These are phyloP conservation scores for Hypoxylon subgilvum DNA, from an alignment of 495 filamentous ascomycete genomes.

Conservation along the genomic window DNA sequence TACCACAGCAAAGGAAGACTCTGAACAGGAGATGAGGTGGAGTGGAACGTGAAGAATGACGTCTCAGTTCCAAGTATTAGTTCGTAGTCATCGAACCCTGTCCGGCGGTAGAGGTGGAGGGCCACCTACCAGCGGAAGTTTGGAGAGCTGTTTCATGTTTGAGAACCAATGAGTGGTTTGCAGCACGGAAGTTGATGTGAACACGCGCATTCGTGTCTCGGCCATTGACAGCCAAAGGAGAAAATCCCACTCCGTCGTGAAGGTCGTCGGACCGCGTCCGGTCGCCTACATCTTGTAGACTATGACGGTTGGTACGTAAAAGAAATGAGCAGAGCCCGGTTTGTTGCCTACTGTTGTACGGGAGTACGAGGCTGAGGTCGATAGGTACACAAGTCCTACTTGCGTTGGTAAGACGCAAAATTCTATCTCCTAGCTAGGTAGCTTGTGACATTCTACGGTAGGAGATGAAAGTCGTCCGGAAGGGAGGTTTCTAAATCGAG, in stretches of 20 bases:
- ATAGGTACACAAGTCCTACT: slow-evolving; percentile 14
- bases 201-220: slow-evolving; percentile 37
- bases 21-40: not conserved
- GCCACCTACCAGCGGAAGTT: slow-evolving; percentile 3
- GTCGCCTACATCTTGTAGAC: not conserved
- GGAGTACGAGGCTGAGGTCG: slow-evolving; percentile 9
- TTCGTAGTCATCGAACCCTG: slow-evolving; percentile 22
- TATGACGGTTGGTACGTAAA: slow-evolving; percentile 9
- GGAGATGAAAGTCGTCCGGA: too few species aligned
- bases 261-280: slow-evolving; percentile 26
- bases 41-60: slow-evolving; percentile 32
- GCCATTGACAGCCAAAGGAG: slow-evolving; percentile 27
- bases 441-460: not conserved
- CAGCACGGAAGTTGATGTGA: not conserved
- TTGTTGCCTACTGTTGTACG: slow-evolving; percentile 1
- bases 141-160: slow-evolving; percentile 21
- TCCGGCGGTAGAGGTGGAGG: slow-evolving; percentile 10
- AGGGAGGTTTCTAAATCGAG: too few species aligned
- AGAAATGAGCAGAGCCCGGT: slow-evolving; percentile 11
- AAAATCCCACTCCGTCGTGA: slow-evolving; percentile 6
- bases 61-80: slow-evolving; percentile 24
- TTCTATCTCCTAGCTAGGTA: not conserved
- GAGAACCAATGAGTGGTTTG: slow-evolving; percentile 11
- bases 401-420: not conserved
- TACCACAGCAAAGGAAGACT: slow-evolving; percentile 7